These are phyloP conservation scores for Sphaerulina musiva DNA, from an alignment of 2,329 filamentous ascomycete species.

Conservation along the genomic window DNA sequence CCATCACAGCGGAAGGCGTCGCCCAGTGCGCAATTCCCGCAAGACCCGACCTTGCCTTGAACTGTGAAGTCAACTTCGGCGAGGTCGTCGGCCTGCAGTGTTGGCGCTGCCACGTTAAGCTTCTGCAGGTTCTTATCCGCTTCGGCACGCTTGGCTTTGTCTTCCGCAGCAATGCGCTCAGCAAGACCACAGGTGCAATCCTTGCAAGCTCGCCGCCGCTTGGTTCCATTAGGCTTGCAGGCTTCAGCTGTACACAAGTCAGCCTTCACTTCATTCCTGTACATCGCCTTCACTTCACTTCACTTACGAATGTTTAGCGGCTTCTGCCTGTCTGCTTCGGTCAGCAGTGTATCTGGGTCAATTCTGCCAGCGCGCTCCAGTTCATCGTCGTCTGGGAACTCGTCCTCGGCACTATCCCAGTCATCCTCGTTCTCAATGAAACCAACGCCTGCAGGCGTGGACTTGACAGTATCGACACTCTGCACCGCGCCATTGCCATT, in stretches of 20 bases:
- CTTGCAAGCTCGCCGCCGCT: constrained; percentile 89
- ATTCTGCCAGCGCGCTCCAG: constrained; percentile 70
- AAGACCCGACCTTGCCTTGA: constrained; percentile 92
- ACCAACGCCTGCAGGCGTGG: constrained; percentile 54
- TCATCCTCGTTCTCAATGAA: constrained; percentile 60
- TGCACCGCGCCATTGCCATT: constrained; percentile 40
- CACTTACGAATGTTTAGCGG: constrained; percentile 68
- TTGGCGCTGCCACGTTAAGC: constrained; percentile 41
- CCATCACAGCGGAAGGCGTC: constrained; percentile 65
- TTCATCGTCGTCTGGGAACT: constrained; percentile 33
- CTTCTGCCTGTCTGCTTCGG: constrained; percentile 72
- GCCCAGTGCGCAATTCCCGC: constrained; percentile 86
- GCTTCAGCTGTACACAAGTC: constrained; percentile 58
- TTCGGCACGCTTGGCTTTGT: constrained; percentile 57
- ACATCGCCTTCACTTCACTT: background rate
- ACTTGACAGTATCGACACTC: constrained; percentile 23
- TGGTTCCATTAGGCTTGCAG: constrained; percentile 74
- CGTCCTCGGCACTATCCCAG: constrained; percentile 47
- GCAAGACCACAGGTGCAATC: constrained; percentile 95
- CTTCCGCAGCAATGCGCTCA: constrained; percentile 78
- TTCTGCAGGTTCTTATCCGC: constrained; percentile 56
- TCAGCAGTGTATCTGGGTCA: constrained; percentile 81
- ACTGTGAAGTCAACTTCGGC: constrained; percentile 94
- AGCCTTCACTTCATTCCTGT: background rate
- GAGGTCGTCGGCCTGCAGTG: constrained; percentile 70